Evolutionary conservation across 2,329 filamentous ascomycete species (phyloP).

Genomic region (Grosmannia penicillata): DNA sequence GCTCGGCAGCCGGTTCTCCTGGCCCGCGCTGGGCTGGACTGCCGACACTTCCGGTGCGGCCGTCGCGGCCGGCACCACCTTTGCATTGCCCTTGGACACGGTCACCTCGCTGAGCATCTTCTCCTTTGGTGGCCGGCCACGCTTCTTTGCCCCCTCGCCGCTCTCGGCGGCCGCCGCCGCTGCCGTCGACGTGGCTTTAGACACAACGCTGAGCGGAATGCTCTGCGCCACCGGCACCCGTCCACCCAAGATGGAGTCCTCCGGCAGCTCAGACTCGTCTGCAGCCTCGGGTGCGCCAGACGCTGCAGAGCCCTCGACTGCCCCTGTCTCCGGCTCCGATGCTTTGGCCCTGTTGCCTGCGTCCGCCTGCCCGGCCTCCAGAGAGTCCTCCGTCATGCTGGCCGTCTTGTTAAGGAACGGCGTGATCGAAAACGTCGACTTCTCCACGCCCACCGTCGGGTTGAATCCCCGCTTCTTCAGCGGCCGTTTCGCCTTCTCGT

Average conservation of each 20-base stretch:
- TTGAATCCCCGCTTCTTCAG: slow-evolving; percentile 43
- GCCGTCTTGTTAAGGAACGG: slow-evolving; percentile 66
- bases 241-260: slow-evolving; percentile 9
- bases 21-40: slow-evolving; percentile 14
- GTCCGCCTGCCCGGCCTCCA: slow-evolving; percentile 7
- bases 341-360: slow-evolving; percentile 3
- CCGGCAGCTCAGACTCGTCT: slow-evolving; percentile 8
- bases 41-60: slow-evolving; percentile 9
- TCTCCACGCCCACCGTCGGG: slow-evolving; percentile 57
- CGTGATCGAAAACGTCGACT: slow-evolving; percentile 86
- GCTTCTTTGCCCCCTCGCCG: slow-evolving; percentile 19
- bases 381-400: slow-evolving; percentile 30
- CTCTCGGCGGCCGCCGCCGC: not conserved
- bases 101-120: slow-evolving; percentile 30
- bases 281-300: not conserved
- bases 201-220: not conserved
- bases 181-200: not conserved
- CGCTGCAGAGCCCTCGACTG: not conserved
- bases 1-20: slow-evolving; percentile 17
- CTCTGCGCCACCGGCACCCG: slow-evolving; percentile 1
- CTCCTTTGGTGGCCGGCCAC: slow-evolving; percentile 26
- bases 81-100: slow-evolving; percentile 28
- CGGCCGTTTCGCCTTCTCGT: slow-evolving; percentile 20
- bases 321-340: not conserved
- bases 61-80: slow-evolving; percentile 7